Evolutionary conservation across 78 protist genomes (phyloP).

Genomic region (Mantamonas sphyraenae): DNA sequence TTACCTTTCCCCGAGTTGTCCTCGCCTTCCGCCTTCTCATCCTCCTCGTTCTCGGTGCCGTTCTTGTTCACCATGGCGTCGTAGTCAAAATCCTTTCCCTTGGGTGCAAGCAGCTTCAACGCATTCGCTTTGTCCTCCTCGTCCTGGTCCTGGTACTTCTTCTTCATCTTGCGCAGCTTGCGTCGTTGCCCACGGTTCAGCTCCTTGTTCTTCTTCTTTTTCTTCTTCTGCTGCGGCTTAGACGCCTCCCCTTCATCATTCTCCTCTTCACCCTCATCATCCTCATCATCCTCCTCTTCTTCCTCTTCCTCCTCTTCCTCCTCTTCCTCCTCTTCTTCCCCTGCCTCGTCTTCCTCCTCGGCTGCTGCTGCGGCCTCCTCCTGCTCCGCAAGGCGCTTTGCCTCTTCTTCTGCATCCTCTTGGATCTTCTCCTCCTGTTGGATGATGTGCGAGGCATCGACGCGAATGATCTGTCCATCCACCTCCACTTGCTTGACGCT

Average conservation of each 20-base stretch:
- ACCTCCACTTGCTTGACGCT: too few relatives aligned
- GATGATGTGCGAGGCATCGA: too few relatives aligned
- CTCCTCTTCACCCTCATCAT: not conserved
- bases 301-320: conserved; percentile 9
- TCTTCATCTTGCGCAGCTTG: conserved; percentile 43
- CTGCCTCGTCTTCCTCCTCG: conserved; percentile 4
- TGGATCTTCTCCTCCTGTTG: too few relatives aligned
- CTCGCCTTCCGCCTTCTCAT: conserved; percentile 10
- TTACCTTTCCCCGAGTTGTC: conserved; percentile 5
- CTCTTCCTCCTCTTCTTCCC: not conserved
- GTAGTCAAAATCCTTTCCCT: not conserved
- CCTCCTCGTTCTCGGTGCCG: not conserved
- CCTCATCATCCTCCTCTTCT: conserved; percentile 25
- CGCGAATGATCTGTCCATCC: too few relatives aligned
- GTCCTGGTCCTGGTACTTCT: conserved; percentile 82
- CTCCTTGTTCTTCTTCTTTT: not conserved
- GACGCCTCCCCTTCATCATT: not conserved
- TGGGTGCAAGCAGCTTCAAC: not conserved
- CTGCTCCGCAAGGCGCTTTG: too few relatives aligned
- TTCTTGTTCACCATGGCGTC: conserved; percentile 3
- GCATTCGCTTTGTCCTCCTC: conserved; percentile 70
- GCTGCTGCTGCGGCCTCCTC: conserved; percentile 1
- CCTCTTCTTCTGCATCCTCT: too few relatives aligned
- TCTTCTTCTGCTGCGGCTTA: conserved; percentile 5
- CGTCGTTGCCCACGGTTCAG: not conserved